Evolutionary conservation across 2,329 filamentous ascomycete species (phyloP).

Genomic region (Colletotrichum zoysiae): DNA sequence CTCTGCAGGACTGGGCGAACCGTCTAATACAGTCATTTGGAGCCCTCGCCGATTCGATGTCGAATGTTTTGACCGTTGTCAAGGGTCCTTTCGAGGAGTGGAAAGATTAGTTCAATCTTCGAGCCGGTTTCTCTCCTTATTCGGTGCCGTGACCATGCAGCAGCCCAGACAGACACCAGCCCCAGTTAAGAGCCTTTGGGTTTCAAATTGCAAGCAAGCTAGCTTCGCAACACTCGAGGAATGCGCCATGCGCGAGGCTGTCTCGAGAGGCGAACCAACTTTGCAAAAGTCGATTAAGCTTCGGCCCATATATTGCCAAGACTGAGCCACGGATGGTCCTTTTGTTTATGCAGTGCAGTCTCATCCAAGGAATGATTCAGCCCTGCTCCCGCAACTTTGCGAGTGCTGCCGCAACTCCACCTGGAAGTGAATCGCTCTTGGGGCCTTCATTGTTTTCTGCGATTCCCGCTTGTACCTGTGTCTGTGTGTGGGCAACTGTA

Average conservation of each 20-base stretch:
- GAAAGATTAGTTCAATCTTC: slow-evolving; percentile 2
- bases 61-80: not conserved
- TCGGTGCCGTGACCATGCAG: slow-evolving; percentile 1
- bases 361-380: slow-evolving; percentile 34
- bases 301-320: slow-evolving; percentile 16
- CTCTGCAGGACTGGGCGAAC: not conserved
- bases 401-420: slow-evolving; percentile 71
- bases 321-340: not conserved
- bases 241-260: not conserved
- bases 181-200: slow-evolving; percentile 18
- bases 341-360: not conserved
- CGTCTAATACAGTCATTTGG: not conserved
- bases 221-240: slow-evolving; percentile 1
- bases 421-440: slow-evolving; percentile 62
- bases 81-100: not conserved
- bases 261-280: slow-evolving; percentile 6
- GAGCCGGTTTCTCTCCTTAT: not conserved
- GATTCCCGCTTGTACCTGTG: slow-evolving; percentile 41
- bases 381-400: slow-evolving; percentile 67
- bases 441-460: slow-evolving; percentile 34
- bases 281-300: slow-evolving; percentile 21
- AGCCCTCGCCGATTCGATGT: not conserved
- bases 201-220: not conserved
- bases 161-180: not conserved
- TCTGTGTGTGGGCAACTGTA: slow-evolving; percentile 43